Evolutionary conservation across 352 stramenopile species (phyloP).

Genomic region (Phytophthora idaei): DNA sequence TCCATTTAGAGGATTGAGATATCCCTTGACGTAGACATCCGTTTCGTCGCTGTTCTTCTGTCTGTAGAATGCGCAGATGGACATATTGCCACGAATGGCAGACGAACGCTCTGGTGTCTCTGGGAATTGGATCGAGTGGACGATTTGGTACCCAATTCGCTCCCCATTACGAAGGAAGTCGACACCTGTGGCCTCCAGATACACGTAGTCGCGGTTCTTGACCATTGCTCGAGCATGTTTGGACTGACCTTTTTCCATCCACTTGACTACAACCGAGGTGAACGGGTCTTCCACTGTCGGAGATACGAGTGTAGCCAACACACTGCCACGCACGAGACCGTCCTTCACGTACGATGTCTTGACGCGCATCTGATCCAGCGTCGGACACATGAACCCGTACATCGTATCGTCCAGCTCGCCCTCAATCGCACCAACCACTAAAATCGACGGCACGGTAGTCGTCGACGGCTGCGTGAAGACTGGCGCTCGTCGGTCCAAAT

Average conservation of each 20-base stretch:
- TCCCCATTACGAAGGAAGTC: constrained; percentile 55
- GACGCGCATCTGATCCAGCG: constrained; percentile 45
- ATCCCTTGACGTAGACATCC: constrained; percentile 41
- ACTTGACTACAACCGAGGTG: constrained; percentile 48
- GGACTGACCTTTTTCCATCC: constrained; percentile 44
- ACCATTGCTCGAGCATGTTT: constrained; percentile 37
- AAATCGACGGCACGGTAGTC: constrained; percentile 20
- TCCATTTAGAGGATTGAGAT: constrained; percentile 33
- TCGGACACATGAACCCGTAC: constrained; percentile 37
- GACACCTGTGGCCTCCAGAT: constrained; percentile 52
- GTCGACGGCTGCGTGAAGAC: constrained; percentile 17
- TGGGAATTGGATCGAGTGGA: constrained; percentile 64
- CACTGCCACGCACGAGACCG: constrained; percentile 37
- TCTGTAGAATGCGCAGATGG: constrained; percentile 41
- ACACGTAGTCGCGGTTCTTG: constrained; percentile 63
- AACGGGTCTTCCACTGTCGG: constrained; percentile 46
- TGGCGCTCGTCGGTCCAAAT: constrained; percentile 17
- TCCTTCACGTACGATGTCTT: constrained; percentile 52
- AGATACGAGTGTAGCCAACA: constrained; percentile 42
- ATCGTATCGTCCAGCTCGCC: constrained; percentile 51
- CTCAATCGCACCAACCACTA: constrained; percentile 39
- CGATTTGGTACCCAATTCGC: constrained; percentile 58
- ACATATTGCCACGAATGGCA: constrained; percentile 39
- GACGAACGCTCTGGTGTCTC: constrained; percentile 32
- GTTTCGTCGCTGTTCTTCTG: constrained; percentile 39